Evolutionary conservation across 768 basidiomycete species (phyloP).

Genomic region (Guyanaporus albipodus): DNA sequence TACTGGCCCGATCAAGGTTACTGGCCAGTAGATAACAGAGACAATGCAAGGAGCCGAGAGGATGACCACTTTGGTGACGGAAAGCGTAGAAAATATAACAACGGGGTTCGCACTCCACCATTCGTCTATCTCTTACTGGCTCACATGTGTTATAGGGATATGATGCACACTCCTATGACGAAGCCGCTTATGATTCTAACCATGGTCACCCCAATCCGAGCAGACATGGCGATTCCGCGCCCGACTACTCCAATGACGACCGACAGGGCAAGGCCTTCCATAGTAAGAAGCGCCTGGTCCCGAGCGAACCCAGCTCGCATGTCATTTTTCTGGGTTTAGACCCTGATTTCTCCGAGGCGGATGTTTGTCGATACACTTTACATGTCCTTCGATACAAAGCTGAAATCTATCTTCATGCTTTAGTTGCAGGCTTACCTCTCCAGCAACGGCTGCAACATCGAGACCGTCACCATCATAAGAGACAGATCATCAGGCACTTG

Average conservation of each 20-base stretch:
- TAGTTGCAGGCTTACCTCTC: slow-evolving; percentile 80
- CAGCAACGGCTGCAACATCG: slow-evolving; percentile 68
- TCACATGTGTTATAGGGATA: slow-evolving; percentile 41
- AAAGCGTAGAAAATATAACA: slow-evolving; percentile 77
- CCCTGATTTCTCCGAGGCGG: slow-evolving; percentile 87
- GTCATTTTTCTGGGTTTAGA: slow-evolving; percentile 95
- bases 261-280: slow-evolving; percentile 39
- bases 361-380: slow-evolving; percentile 58
- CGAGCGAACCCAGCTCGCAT: slow-evolving; percentile 86
- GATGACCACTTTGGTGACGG: slow-evolving; percentile 67
- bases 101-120: slow-evolving; percentile 50
- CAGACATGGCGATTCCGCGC: slow-evolving; percentile 32
- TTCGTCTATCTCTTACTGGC: neutral
- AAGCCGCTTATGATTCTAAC: slow-evolving; percentile 35
- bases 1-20: slow-evolving; percentile 44
- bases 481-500: slow-evolving; percentile 95
- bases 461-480: slow-evolving; percentile 92
- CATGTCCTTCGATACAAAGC: slow-evolving; percentile 35
- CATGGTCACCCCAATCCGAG: slow-evolving; percentile 29
- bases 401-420: slow-evolving; percentile 33
- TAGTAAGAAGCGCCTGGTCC: slow-evolving; percentile 71
- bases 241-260: slow-evolving; percentile 53
- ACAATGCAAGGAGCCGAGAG: slow-evolving; percentile 53
- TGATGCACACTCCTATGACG: slow-evolving; percentile 50
- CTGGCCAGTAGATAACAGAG: slow-evolving; percentile 38